Conservation (phyloP, 2,329 filamentous ascomycete genomes). For the Alternaria consortialis region DNA sequence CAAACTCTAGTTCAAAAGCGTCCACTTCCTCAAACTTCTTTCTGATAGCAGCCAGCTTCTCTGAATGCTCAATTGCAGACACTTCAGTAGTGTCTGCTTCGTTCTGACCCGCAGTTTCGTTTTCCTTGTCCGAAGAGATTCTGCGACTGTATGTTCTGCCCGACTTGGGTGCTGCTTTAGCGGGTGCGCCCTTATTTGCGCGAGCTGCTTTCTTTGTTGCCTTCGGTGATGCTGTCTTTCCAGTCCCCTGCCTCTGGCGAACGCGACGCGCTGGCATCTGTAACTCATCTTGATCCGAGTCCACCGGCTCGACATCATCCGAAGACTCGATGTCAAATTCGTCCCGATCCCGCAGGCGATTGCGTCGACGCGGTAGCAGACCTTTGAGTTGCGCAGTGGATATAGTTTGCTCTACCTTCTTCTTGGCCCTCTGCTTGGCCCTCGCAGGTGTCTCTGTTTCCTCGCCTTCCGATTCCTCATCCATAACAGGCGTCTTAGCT, state of each 20-base stretch:
- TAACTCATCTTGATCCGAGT: constrained; percentile 56
- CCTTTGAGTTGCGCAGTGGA: constrained; percentile 57
- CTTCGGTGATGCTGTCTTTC: constrained; percentile 34
- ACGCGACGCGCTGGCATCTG: constrained; percentile 39
- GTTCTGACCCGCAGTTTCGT: constrained; percentile 39
- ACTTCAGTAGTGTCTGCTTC: constrained; percentile 39
- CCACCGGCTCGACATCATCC: constrained; percentile 41
- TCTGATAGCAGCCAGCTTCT: constrained; percentile 54
- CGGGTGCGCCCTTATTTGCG: constrained; percentile 31
- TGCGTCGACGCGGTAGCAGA: constrained; percentile 55
- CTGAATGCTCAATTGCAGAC: constrained; percentile 36
- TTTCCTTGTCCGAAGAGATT: constrained; percentile 56
- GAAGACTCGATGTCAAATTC: constrained; percentile 55
- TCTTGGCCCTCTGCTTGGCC: constrained; percentile 25
- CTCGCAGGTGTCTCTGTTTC: constrained; percentile 36
- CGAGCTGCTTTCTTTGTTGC: constrained; percentile 35
- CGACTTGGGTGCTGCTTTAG: constrained; percentile 31
- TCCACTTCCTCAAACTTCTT: constrained; percentile 62
- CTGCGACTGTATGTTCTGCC: constrained; percentile 47
- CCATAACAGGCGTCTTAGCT: constrained; percentile 25
- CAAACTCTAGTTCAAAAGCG: constrained; percentile 61
- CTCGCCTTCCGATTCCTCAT: constrained; percentile 36
- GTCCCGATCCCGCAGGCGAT: constrained; percentile 40
- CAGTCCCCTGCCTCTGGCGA: constrained; percentile 23
- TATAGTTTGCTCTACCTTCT: constrained; percentile 43